Evolutionary conservation across 352 stramenopile species (phyloP).

Genomic region (Pythium brassicae): DNA sequence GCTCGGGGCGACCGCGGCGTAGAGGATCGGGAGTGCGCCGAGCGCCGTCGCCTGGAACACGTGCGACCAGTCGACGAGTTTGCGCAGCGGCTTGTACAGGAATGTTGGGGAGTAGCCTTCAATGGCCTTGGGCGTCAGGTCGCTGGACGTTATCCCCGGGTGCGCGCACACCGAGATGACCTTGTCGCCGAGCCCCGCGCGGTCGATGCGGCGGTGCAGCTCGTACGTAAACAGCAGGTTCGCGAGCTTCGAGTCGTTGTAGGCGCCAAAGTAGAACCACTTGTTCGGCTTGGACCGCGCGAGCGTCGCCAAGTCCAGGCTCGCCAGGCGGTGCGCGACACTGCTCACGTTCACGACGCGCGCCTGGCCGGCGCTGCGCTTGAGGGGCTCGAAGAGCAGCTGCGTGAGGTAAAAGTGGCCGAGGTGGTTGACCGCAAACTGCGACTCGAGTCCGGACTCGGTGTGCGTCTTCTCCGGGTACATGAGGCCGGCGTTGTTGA

Average conservation of each 20-base stretch:
- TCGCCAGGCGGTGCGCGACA: slow-evolving; percentile 21
- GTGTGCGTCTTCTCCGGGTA: slow-evolving; percentile 12
- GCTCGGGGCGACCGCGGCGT: slow-evolving; percentile 17
- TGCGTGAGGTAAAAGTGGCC: slow-evolving; percentile 35
- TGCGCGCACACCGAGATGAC: slow-evolving; percentile 28
- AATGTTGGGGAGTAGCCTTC: slow-evolving; percentile 21
- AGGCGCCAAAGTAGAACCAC: slow-evolving; percentile 15
- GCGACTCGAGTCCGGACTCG: slow-evolving; percentile 28
- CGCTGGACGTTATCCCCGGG: slow-evolving; percentile 17
- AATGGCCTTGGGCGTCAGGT: slow-evolving; percentile 19
- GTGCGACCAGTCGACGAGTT: slow-evolving; percentile 15
- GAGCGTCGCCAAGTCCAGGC: slow-evolving; percentile 11
- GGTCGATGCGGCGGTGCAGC: slow-evolving; percentile 34
- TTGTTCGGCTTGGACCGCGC: slow-evolving; percentile 8
- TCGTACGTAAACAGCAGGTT: slow-evolving; percentile 68
- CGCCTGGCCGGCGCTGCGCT: slow-evolving; percentile 10
- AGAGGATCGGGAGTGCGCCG: slow-evolving; percentile 23
- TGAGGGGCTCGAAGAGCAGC: slow-evolving; percentile 32
- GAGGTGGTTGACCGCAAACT: slow-evolving; percentile 24
- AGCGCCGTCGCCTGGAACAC: slow-evolving; percentile 19
- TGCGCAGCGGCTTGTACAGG: slow-evolving; percentile 14
- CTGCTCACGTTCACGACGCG: slow-evolving; percentile 37
- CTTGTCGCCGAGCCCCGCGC: slow-evolving; percentile 13
- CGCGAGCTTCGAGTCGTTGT: slow-evolving; percentile 50
- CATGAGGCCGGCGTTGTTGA: slow-evolving; percentile 37